Conservation (phyloP, 495 filamentous ascomycete genomes). For the Hypoxylon lienhwacheense region DNA sequence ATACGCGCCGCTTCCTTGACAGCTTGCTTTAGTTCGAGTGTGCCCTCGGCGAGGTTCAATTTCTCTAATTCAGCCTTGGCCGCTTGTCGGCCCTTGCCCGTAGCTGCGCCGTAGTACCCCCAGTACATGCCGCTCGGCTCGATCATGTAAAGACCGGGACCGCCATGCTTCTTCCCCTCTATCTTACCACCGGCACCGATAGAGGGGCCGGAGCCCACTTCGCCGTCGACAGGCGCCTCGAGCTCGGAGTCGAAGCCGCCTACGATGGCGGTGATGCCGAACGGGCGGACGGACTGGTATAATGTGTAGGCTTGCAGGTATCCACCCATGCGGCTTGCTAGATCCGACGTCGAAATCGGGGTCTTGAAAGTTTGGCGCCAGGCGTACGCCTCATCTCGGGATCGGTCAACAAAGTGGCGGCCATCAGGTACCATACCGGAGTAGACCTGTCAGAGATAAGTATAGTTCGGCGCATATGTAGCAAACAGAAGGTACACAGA, state of each 20-base stretch:
- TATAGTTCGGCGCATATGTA: not conserved
- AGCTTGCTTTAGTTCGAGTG: slow-evolving; percentile 77
- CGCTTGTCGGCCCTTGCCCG: slow-evolving; percentile 91
- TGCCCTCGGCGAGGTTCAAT: slow-evolving; percentile 76
- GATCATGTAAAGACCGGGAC: slow-evolving; percentile 95
- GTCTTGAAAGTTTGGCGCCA: slow-evolving; percentile 91
- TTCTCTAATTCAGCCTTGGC: slow-evolving; percentile 98
- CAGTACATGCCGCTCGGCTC: slow-evolving; percentile 96
- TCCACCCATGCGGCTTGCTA: slow-evolving; percentile 87
- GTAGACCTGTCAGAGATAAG: slow-evolving; percentile 65
- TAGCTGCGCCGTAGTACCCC: slow-evolving; percentile 98
- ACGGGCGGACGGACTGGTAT: slow-evolving; percentile 93
- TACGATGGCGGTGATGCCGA: slow-evolving; percentile 92
- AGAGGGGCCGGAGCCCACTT: slow-evolving; percentile 78
- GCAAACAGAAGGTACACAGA: not conserved
- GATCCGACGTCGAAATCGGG: slow-evolving; percentile 81
- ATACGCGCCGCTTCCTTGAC: slow-evolving; percentile 97
- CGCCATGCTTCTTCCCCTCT: slow-evolving; percentile 73
- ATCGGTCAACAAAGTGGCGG: slow-evolving; percentile 90
- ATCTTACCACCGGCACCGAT: slow-evolving; percentile 80
- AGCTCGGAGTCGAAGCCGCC: slow-evolving; percentile 89
- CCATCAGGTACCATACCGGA: slow-evolving; percentile 93
- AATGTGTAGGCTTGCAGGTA: slow-evolving; percentile 97
- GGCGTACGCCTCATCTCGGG: slow-evolving; percentile 84
- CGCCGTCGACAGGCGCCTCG: slow-evolving; percentile 77